Percentiles rank a stretch among this genome's conserved stretches.
Conservation (phyloP, 768 basidiomycete species). For the Boletus reticuloceps region DNA sequence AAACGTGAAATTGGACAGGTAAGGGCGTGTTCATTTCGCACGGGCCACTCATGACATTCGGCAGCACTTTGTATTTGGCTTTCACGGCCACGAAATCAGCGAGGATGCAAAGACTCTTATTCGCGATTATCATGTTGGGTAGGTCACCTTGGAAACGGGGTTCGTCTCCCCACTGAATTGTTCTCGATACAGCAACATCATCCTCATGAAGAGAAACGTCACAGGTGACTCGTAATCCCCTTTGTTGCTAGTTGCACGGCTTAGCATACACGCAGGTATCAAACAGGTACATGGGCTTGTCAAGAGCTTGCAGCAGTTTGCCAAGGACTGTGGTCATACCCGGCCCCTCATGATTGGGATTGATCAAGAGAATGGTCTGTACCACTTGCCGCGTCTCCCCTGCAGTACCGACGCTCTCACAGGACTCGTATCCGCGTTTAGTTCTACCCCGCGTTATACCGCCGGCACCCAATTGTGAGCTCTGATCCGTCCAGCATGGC, state of each 20-base stretch:
- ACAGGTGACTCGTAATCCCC: constrained; percentile 35
- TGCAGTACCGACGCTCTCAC: neutral
- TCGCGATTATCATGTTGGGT: constrained; percentile 60
- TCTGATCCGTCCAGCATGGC: neutral
- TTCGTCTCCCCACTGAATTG: neutral
- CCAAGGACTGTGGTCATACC: constrained; percentile 54
- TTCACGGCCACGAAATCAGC: constrained; percentile 54
- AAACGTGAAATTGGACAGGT: constrained; percentile 50
- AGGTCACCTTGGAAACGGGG: constrained; percentile 1
- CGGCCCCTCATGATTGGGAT: constrained; percentile 63
- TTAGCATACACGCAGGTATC: constrained; percentile 36
- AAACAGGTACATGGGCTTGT: constrained; percentile 50
- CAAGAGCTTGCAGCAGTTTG: constrained; percentile 49
- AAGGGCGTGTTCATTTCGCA: neutral
- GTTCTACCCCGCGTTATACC: constrained; percentile 34
- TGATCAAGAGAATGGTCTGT: constrained; percentile 71
- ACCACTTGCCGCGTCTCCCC: neutral
- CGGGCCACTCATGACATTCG: neutral
- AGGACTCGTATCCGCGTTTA: constrained; percentile 74
- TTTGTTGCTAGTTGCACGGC: neutral
- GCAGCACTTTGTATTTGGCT: constrained; percentile 75
- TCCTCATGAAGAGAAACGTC: constrained; percentile 69
- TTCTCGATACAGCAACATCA: constrained; percentile 43
- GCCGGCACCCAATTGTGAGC: constrained; percentile 71
- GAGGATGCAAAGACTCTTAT: constrained; percentile 56